These are phyloP conservation scores for Blastocystis sp. DNA, from an alignment of 352 stramenopile genomes.

Conservation along the genomic window DNA sequence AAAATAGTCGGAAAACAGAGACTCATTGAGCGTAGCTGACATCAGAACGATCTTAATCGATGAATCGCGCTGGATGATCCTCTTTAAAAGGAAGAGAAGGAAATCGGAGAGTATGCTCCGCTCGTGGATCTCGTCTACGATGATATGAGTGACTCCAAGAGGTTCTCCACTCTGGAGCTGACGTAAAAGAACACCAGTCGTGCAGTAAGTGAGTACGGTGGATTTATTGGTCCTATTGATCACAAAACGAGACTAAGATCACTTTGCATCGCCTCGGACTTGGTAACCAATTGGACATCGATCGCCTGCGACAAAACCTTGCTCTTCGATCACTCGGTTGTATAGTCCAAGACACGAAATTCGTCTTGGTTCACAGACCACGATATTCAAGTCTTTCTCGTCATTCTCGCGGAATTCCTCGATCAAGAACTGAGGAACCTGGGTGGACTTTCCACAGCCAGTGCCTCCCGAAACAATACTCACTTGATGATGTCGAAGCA, in stretches of 20 bases:
- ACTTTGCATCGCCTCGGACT: slow-evolving; percentile 82
- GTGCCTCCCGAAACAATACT: slow-evolving; percentile 88
- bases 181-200: slow-evolving; percentile 84
- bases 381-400: slow-evolving; percentile 80
- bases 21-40: slow-evolving; percentile 88
- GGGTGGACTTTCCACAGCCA: slow-evolving; percentile 84
- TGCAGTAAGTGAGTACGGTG: slow-evolving; percentile 78
- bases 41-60: slow-evolving; percentile 75
- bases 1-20: slow-evolving; percentile 88
- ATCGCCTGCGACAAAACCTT: slow-evolving; percentile 65
- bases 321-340: slow-evolving; percentile 82
- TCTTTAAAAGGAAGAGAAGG: slow-evolving; percentile 81
- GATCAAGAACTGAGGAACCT: slow-evolving; percentile 88
- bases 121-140: slow-evolving; percentile 97
- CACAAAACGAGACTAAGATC: slow-evolving; percentile 16
- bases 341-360: slow-evolving; percentile 88
- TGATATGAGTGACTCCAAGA: slow-evolving; percentile 84
- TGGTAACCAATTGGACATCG: slow-evolving; percentile 78
- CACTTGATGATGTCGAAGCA: slow-evolving; percentile 75
- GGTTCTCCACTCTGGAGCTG: slow-evolving; percentile 76
- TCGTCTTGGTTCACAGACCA: slow-evolving; percentile 88
- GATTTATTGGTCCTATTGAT: neutral
- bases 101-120: slow-evolving; percentile 90
- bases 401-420: slow-evolving; percentile 76
- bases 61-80: slow-evolving; percentile 63